Conservation (phyloP, 139 green algal genomes). For the Coccomyxa sp. region DNA sequence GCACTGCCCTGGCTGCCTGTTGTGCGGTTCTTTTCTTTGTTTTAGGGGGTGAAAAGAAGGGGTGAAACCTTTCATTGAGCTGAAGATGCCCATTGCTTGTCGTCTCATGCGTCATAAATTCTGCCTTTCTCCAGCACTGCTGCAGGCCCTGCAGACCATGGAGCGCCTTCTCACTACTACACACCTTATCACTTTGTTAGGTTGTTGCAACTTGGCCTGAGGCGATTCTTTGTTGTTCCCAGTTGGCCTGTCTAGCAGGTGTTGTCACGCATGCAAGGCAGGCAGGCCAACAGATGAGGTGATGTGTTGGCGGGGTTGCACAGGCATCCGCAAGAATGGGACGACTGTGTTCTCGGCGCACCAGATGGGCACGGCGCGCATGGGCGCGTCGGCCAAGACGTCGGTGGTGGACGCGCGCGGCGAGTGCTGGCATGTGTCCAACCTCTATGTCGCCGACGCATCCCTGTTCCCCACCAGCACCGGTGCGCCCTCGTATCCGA, state of each 20-base stretch:
- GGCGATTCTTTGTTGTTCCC: no score
- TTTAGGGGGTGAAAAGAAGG: no score
- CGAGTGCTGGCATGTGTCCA: slow-evolving; percentile 58
- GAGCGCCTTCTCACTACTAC: not conserved
- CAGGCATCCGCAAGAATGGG: not conserved
- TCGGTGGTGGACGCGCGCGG: slow-evolving; percentile 50
- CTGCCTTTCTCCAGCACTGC: no score
- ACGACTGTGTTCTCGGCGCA: slow-evolving; percentile 37
- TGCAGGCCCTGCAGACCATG: not conserved
- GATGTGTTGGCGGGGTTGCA: not conserved
- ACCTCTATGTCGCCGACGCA: slow-evolving; percentile 60
- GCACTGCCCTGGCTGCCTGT: not conserved
- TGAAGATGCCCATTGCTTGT: no score
- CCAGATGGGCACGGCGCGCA: slow-evolving; percentile 66
- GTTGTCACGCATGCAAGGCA: not conserved
- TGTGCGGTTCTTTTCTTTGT: not conserved
- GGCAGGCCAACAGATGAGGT: not conserved
- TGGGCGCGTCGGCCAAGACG: slow-evolving; percentile 36
- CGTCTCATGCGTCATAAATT: no score
- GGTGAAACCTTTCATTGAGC: no score
- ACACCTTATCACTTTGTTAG: not conserved
- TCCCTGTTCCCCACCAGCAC: slow-evolving; percentile 54
- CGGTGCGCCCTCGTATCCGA: not conserved
- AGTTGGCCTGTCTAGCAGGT: not conserved
- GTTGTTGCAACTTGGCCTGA: not conserved